A percentile compares a stretch with the other conserved stretches of the same genome.
phyloP scores from a whole-genome alignment of 441 rosid genomes.

The Oxalis stricta region DNA sequence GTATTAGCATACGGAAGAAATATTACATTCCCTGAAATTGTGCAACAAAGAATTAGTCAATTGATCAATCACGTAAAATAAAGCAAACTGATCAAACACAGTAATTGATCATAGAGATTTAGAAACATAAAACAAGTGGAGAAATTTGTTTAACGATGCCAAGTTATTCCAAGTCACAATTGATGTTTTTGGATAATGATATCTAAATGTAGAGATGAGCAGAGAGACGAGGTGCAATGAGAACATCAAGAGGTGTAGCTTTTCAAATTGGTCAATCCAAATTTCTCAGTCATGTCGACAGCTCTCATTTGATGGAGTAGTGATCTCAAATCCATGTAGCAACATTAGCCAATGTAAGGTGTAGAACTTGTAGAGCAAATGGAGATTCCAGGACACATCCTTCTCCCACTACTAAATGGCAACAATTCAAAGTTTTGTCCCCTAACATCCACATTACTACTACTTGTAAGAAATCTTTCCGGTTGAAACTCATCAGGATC shows the following conservation, averaged over 20 bases:
- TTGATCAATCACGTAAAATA: too few species aligned
- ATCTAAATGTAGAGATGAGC: conserved; percentile 1
- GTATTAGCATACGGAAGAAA: too few species aligned
- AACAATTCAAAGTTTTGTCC: conserved; percentile 15
- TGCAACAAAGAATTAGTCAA: too few species aligned
- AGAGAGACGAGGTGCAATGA: conserved; percentile 5
- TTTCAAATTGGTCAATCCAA: conserved; percentile 15
- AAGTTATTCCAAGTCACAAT: too few species aligned
- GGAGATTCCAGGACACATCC: conserved; percentile 16
- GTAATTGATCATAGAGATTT: too few species aligned
- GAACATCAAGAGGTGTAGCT: conserved; percentile 17
- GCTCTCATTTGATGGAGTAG: neutral
- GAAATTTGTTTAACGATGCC: too few species aligned
- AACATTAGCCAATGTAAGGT: conserved; percentile 12
- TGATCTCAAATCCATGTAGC: conserved; percentile 18
- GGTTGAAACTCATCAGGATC: conserved; percentile 16
- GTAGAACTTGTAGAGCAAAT: conserved; percentile 11
- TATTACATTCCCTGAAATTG: too few species aligned
- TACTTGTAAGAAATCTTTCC: conserved; percentile 12
- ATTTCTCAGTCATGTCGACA: conserved; percentile 12
- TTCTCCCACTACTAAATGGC: conserved; percentile 21
- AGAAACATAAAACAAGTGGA: too few species aligned
- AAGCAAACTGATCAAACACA: too few species aligned
- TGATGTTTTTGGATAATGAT: too few species aligned
- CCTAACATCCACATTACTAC: conserved; percentile 8